These are phyloP conservation scores for Ustilago crameri DNA, from an alignment of 1,284 basidiomycete genomes.

Conservation along the genomic window DNA sequence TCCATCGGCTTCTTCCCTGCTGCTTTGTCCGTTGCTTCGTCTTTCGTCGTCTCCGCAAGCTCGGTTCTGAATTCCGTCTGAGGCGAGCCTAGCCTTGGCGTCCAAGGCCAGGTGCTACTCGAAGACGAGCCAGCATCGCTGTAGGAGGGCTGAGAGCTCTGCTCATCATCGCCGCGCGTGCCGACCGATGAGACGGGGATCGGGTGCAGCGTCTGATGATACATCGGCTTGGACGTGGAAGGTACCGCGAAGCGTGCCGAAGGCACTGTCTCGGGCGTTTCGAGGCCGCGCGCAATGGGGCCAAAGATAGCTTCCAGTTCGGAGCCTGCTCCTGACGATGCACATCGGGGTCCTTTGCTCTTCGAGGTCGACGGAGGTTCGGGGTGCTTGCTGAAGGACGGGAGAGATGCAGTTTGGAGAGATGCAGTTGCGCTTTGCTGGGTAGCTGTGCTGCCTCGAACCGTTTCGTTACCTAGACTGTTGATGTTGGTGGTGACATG, in stretches of 20 bases:
- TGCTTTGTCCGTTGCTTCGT: background rate
- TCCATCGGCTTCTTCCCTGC: constrained; percentile 5
- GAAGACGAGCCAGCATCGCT: constrained; percentile 23
- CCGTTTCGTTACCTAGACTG: background rate
- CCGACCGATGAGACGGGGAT: constrained; percentile 4
- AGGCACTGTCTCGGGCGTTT: constrained; percentile 5
- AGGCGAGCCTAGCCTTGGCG: constrained; percentile 16
- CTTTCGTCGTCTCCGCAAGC: background rate
- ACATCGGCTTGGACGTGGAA: constrained; percentile 14
- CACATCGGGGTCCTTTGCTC: constrained; percentile 1
- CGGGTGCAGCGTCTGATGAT: constrained; percentile 24
- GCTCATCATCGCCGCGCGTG: constrained; percentile 3
- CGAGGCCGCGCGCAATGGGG: constrained; percentile 20
- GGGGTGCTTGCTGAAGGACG: too few relatives aligned
- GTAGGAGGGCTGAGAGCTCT: constrained; percentile 8
- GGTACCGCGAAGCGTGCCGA: too few relatives aligned
- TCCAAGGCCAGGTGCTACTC: constrained; percentile 4
- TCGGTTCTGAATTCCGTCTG: background rate
- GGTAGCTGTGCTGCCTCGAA: too few relatives aligned
- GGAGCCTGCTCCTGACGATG: constrained; percentile 18
- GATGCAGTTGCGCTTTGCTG: too few relatives aligned
- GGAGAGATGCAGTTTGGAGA: too few relatives aligned
- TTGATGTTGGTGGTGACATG: constrained; percentile 6
- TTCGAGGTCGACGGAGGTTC: too few relatives aligned
- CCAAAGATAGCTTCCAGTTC: constrained; percentile 33